A percentile compares a stretch with the other conserved stretches of the same genome.
Conservation (phyloP, 2,329 filamentous ascomycete genomes). For the Coniella vitis region DNA sequence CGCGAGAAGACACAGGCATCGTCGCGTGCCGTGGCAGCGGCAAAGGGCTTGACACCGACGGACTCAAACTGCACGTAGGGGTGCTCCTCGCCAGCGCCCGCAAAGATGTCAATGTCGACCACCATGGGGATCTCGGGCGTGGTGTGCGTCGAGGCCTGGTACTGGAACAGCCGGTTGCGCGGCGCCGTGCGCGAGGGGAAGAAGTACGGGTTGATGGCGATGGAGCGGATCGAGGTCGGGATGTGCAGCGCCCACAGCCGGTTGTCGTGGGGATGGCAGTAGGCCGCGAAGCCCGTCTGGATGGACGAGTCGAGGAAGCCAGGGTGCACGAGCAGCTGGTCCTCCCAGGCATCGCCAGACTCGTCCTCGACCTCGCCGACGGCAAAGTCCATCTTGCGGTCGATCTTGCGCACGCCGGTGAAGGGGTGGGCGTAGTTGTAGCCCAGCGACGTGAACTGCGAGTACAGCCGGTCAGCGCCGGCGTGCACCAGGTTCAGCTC, state of each 20-base stretch:
- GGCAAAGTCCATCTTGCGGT: background rate
- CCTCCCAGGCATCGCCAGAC: background rate
- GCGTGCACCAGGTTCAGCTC: background rate
- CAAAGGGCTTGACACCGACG: constrained; percentile 11
- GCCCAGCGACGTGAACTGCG: background rate
- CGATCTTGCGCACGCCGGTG: background rate
- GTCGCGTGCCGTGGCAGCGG: constrained; percentile 8
- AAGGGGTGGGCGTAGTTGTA: background rate
- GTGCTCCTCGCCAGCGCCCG: too few species aligned
- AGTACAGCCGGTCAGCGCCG: background rate
- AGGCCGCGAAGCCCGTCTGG: background rate
- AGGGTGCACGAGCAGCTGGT: background rate
- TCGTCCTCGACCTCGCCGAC: background rate
- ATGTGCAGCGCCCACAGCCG: background rate
- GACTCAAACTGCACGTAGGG: constrained; percentile 15
- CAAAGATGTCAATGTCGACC: too few species aligned
- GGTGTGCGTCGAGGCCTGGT: too few species aligned
- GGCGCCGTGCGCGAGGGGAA: too few species aligned
- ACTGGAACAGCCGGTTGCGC: too few species aligned
- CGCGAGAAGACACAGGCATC: constrained; percentile 10
- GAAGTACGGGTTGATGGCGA: constrained; percentile 5
- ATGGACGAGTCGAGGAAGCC: background rate
- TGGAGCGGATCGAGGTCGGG: background rate
- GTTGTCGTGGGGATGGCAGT: background rate
- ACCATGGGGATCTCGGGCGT: too few species aligned